Conservation (phyloP, 2,329 filamentous ascomycete genomes). For the Aspergillus oerlinghausenensis region DNA sequence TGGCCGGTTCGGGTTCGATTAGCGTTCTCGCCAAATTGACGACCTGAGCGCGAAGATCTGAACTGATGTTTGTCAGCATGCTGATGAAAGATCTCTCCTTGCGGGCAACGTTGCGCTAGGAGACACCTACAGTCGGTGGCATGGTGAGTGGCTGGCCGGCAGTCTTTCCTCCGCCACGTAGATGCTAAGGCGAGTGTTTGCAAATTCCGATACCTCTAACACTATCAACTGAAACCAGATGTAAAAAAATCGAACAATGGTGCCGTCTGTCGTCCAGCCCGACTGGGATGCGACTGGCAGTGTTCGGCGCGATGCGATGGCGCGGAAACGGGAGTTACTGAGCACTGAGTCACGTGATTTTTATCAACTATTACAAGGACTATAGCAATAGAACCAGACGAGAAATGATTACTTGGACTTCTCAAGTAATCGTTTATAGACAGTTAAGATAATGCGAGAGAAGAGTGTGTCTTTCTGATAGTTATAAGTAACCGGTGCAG, state of each 20-base stretch:
- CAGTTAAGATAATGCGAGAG: background rate
- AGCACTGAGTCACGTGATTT: slow-evolving; percentile 11
- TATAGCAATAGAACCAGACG: background rate
- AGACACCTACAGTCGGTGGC: slow-evolving; percentile 33
- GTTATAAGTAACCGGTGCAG: slow-evolving; percentile 6
- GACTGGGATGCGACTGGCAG: slow-evolving; percentile 1
- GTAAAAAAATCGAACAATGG: background rate
- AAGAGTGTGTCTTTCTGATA: slow-evolving; percentile 8
- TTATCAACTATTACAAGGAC: background rate
- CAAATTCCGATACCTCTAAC: background rate
- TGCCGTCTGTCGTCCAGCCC: background rate
- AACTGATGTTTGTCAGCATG: slow-evolving; percentile 41
- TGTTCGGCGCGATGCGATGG: slow-evolving; percentile 10
- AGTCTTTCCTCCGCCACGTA: slow-evolving; percentile 6
- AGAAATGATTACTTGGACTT: background rate
- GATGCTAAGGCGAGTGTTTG: background rate
- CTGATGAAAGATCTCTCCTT: background rate
- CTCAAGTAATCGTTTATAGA: background rate
- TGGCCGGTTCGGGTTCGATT: slow-evolving; percentile 43
- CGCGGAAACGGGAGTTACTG: slow-evolving; percentile 2
- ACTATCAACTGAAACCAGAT: background rate
- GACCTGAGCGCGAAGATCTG: slow-evolving; percentile 53
- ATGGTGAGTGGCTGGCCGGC: slow-evolving; percentile 18
- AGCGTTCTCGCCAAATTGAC: slow-evolving; percentile 48
- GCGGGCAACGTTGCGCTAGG: slow-evolving; percentile 1